phyloP scores from a whole-genome alignment of 129 eudicot genomes.

The Escallonia herrerae region DNA sequence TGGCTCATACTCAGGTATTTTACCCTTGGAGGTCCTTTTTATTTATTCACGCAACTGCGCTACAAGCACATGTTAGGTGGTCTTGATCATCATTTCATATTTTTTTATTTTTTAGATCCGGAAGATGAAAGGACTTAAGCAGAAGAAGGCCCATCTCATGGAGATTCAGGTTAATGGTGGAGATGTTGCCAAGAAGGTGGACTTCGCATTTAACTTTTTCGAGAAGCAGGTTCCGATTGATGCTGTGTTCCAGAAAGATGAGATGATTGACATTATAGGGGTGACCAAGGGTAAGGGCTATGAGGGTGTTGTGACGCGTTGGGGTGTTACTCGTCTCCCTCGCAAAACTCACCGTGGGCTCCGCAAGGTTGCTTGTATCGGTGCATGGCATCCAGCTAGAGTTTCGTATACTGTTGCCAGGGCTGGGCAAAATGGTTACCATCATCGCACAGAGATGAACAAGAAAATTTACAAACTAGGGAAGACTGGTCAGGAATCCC shows the following conservation, averaged over 20 bases:
- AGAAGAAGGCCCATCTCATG: slow-evolving; percentile 61
- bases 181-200: slow-evolving; percentile 44
- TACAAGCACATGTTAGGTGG: too few species aligned
- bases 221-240: slow-evolving; percentile 59
- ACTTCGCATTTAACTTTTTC: slow-evolving; percentile 41
- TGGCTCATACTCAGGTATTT: slow-evolving; percentile 55
- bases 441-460: slow-evolving; percentile 59
- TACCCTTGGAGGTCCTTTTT: not conserved
- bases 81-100: not conserved
- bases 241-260: slow-evolving; percentile 59
- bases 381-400: slow-evolving; percentile 71
- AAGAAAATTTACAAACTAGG: slow-evolving; percentile 62
- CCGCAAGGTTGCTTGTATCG: slow-evolving; percentile 67
- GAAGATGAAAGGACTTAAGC: slow-evolving; percentile 60
- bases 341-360: slow-evolving; percentile 72
- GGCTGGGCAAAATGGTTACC: slow-evolving; percentile 67
- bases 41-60: too few species aligned
- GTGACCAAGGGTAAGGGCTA: slow-evolving; percentile 68
- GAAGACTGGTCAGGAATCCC: slow-evolving; percentile 49
- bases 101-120: slow-evolving; percentile 26
- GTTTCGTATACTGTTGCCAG: slow-evolving; percentile 66
- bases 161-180: slow-evolving; percentile 64
- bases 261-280: slow-evolving; percentile 62
- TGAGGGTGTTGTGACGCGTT: slow-evolving; percentile 65
- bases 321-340: slow-evolving; percentile 73